Percentiles rank a stretch among this genome's conserved stretches.
Evolutionary conservation across 257 asterid species (phyloP).

Genomic region (Nicotiana obtusifolia): DNA sequence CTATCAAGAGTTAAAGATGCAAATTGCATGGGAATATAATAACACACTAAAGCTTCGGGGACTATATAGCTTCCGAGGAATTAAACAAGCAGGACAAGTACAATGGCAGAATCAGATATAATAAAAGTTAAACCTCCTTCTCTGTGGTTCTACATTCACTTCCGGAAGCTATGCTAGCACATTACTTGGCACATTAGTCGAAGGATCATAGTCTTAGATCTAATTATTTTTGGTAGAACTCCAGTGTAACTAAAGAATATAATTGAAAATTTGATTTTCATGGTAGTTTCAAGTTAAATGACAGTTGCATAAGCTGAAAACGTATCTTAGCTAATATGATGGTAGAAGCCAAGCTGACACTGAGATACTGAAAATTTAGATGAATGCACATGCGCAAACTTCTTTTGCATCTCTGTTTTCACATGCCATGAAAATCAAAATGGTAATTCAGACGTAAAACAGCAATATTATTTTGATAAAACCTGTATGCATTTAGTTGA

Average conservation of each 20-base stretch:
- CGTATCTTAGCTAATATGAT: too few species aligned
- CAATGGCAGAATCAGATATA: background rate
- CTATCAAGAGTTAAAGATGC: constrained; percentile 13
- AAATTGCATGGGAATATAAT: background rate
- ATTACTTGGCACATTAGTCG: background rate
- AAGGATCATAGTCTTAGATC: background rate
- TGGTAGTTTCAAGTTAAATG: background rate
- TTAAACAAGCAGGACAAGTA: background rate
- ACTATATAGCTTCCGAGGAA: background rate
- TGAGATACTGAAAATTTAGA: too few species aligned
- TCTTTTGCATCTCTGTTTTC: too few species aligned
- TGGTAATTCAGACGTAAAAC: background rate
- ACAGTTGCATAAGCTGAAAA: background rate
- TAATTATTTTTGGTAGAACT: background rate
- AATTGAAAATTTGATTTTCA: background rate
- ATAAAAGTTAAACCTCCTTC: background rate
- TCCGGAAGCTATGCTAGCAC: background rate
- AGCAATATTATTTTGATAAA: background rate
- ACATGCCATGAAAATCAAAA: background rate
- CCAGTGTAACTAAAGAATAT: background rate
- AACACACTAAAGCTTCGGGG: background rate
- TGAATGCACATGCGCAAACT: too few species aligned
- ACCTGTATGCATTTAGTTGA: background rate
- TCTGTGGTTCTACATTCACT: background rate
- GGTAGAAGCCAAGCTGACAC: too few species aligned